Percentiles rank a stretch among this genome's conserved stretches.
Conservation (phyloP, 108 stramenopile species). For the Nitzschia putrida region DNA sequence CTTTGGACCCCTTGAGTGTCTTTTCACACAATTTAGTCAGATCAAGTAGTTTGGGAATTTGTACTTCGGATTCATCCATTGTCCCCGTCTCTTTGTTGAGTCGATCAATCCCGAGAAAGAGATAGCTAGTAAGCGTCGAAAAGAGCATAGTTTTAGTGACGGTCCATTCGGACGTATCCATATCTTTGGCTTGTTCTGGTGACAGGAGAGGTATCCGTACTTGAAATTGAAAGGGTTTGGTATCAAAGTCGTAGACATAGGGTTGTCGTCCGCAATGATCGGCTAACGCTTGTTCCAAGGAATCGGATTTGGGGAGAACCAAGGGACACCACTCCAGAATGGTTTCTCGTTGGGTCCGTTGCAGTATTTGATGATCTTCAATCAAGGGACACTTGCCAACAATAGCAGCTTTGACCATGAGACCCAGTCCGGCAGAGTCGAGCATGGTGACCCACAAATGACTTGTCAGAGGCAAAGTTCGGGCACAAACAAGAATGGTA, state of each 20-base stretch:
- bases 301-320: neutral
- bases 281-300: constrained; percentile 11
- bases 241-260: constrained; percentile 36
- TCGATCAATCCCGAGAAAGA: constrained; percentile 34
- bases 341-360: constrained; percentile 24
- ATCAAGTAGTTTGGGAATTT: constrained; percentile 20
- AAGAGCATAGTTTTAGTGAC: constrained; percentile 19
- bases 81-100: neutral
- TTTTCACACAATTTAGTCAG: constrained; percentile 24
- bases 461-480: constrained; percentile 16
- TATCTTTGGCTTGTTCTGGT: neutral
- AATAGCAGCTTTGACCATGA: constrained; percentile 19
- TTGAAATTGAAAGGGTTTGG: constrained; percentile 34
- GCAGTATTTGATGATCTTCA: constrained; percentile 22
- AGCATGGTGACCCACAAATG: constrained; percentile 24
- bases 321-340: constrained; percentile 33
- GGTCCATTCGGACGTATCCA: constrained; percentile 18
- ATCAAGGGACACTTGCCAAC: constrained; percentile 15
- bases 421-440: constrained; percentile 20
- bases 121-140: constrained; percentile 16
- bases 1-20: constrained; percentile 5
- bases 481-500: constrained; percentile 16
- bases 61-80: constrained; percentile 16
- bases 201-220: constrained; percentile 21
- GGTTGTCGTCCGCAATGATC: constrained; percentile 15